Conservation (phyloP, 2,329 filamentous ascomycete genomes). For the Didymella pomorum region DNA sequence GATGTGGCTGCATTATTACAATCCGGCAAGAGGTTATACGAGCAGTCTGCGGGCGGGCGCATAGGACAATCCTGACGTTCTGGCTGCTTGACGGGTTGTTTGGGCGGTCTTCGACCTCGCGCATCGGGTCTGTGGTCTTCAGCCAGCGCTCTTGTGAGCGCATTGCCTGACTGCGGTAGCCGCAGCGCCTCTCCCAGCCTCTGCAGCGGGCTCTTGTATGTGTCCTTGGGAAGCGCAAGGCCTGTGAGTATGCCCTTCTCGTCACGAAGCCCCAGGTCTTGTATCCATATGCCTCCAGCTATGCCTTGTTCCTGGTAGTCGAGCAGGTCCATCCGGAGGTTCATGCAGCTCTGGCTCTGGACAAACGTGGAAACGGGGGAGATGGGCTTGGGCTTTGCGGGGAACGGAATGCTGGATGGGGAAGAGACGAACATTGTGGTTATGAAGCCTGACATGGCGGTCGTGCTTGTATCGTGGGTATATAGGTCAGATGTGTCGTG, state of each 20-base stretch:
- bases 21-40: slow-evolving; percentile 35
- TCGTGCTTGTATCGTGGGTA: slow-evolving; percentile 26
- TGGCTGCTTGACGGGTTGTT: slow-evolving; percentile 1
- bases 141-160: slow-evolving; percentile 15
- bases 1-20: slow-evolving; percentile 20
- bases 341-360: slow-evolving; percentile 53
- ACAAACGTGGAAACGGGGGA: slow-evolving; percentile 55
- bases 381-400: slow-evolving; percentile 48
- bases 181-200: slow-evolving; percentile 41
- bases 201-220: slow-evolving; percentile 46
- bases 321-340: slow-evolving; percentile 28
- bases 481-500: slow-evolving; percentile 30
- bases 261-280: slow-evolving; percentile 2
- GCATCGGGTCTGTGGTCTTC: slow-evolving; percentile 1
- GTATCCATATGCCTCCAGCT: slow-evolving; percentile 21
- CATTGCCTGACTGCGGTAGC: slow-evolving; percentile 26
- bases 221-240: slow-evolving; percentile 33
- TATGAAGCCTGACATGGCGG: slow-evolving; percentile 76
- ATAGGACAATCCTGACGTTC: slow-evolving; percentile 19
- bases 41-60: slow-evolving; percentile 49
- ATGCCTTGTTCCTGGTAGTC: slow-evolving; percentile 25
- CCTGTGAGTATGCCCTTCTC: slow-evolving; percentile 25
- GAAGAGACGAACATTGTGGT: slow-evolving; percentile 75
- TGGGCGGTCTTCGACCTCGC: slow-evolving; percentile 1
- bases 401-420: slow-evolving; percentile 42